phyloP scores from a whole-genome alignment of 2,329 filamentous ascomycete species.

The Cytospora piceicola region DNA sequence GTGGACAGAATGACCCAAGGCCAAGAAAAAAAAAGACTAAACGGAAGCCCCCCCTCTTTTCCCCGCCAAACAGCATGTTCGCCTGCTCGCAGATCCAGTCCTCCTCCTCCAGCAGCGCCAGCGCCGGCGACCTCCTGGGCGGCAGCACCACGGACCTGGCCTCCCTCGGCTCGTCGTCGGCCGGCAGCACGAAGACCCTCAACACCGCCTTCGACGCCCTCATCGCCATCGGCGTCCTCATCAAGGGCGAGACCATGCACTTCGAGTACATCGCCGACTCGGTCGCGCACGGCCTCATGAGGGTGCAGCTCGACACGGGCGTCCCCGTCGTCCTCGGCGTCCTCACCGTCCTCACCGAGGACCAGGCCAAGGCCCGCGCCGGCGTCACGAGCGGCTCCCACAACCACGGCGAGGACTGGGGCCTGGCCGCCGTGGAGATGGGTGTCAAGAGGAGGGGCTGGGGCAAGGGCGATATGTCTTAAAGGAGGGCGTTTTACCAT shows the following conservation, averaged over 20 bases:
- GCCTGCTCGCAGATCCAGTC: slow-evolving; percentile 85
- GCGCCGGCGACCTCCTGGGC: slow-evolving; percentile 77
- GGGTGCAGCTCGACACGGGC: slow-evolving; percentile 85
- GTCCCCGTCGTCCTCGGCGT: slow-evolving; percentile 92
- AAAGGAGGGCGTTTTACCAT: not conserved
- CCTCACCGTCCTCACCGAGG: slow-evolving; percentile 84
- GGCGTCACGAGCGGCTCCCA: slow-evolving; percentile 72
- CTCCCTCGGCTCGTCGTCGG: slow-evolving; percentile 39
- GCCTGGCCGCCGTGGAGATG: slow-evolving; percentile 90
- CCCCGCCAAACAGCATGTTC: slow-evolving; percentile 56
- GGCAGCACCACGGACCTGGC: slow-evolving; percentile 70
- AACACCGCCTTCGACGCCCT: slow-evolving; percentile 84
- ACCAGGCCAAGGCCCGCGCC: slow-evolving; percentile 84
- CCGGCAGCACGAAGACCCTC: slow-evolving; percentile 39
- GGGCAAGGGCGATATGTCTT: slow-evolving; percentile 69
- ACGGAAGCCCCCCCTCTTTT: not conserved
- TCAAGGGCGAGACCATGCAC: slow-evolving; percentile 99
- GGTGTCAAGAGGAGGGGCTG: slow-evolving; percentile 85
- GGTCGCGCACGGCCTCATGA: slow-evolving; percentile 91
- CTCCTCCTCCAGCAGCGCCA: slow-evolving; percentile 57
- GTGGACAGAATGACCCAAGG: slow-evolving; percentile 18
- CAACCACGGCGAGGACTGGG: slow-evolving; percentile 98
- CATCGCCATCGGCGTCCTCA: slow-evolving; percentile 92
- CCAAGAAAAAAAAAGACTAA: slow-evolving; percentile 49
- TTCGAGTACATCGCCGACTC: slow-evolving; percentile 98